Evolutionary conservation across 2,329 filamentous ascomycete species (phyloP).

Genomic region (Xylaria sp.): DNA sequence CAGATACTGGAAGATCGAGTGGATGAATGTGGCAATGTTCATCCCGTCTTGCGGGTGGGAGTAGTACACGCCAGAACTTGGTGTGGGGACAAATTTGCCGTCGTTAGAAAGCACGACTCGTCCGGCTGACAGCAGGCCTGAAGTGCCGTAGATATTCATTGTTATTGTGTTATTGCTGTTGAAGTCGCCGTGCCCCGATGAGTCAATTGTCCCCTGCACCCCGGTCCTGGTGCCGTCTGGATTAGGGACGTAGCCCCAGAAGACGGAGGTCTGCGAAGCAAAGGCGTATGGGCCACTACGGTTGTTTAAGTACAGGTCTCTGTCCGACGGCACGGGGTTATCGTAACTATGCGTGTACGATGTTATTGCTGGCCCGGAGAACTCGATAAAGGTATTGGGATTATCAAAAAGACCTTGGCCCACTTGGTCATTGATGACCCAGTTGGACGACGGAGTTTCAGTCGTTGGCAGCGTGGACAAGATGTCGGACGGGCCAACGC

Average conservation of each 20-base stretch:
- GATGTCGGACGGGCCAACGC: conserved; percentile 49
- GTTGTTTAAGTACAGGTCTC: conserved; percentile 58
- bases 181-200: conserved; percentile 56
- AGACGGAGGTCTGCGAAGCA: conserved; percentile 63
- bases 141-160: conserved; percentile 67
- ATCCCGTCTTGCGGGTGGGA: conserved; percentile 59
- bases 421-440: conserved; percentile 62
- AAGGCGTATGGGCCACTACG: conserved; percentile 64
- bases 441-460: conserved; percentile 48
- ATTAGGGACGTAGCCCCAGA: conserved; percentile 61
- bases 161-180: conserved; percentile 60
- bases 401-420: conserved; percentile 66
- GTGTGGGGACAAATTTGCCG: conserved; percentile 55
- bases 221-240: conserved; percentile 55
- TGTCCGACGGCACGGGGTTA: conserved; percentile 55
- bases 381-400: conserved; percentile 65
- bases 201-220: conserved; percentile 65
- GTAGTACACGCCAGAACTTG: conserved; percentile 58
- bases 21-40: conserved; percentile 62
- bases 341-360: conserved; percentile 61
- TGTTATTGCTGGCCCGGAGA: conserved; percentile 55
- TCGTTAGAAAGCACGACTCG: conserved; percentile 56
- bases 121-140: conserved; percentile 61
- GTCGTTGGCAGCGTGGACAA: conserved; percentile 38
- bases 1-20: conserved; percentile 60